Conservation (phyloP, 352 stramenopile genomes). For the Pythium apleroticum region DNA sequence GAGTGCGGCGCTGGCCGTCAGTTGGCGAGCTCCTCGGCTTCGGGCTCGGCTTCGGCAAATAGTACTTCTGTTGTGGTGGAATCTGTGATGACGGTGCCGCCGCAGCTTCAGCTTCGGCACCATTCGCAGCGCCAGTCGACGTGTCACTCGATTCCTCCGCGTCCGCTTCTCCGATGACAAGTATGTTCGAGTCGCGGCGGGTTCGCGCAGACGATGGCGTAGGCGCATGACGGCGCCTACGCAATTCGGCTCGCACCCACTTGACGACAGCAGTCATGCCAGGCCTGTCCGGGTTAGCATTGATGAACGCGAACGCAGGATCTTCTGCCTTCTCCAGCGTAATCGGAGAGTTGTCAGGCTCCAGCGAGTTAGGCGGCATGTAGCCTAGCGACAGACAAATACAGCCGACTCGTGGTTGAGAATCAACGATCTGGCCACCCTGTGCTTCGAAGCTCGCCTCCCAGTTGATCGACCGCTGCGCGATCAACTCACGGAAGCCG, state of each 20-base stretch:
- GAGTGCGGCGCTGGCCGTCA: constrained; percentile 14
- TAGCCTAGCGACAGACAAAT: constrained; percentile 85
- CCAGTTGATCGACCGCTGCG: constrained; percentile 87
- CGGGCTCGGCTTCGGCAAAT: constrained; percentile 69
- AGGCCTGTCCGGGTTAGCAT: constrained; percentile 68
- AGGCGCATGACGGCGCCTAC: constrained; percentile 37
- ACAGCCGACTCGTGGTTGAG: constrained; percentile 81
- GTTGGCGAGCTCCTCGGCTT: constrained; percentile 36
- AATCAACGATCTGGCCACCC: constrained; percentile 84
- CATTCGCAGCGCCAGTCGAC: constrained; percentile 40
- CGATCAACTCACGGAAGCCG: constrained; percentile 77
- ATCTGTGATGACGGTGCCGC: constrained; percentile 25
- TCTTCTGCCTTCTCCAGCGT: constrained; percentile 83
- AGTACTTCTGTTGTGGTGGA: constrained; percentile 74
- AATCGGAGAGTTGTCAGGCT: constrained; percentile 65
- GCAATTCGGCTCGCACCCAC: constrained; percentile 64
- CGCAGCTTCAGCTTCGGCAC: constrained; percentile 3
- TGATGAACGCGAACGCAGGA: constrained; percentile 79
- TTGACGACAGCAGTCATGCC: constrained; percentile 89
- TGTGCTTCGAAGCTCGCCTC: constrained; percentile 82
- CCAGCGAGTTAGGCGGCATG: constrained; percentile 54
- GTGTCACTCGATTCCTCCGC: constrained; percentile 68
- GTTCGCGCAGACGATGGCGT: constrained; percentile 22
- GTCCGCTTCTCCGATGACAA: constrained; percentile 85
- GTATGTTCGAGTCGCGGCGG: constrained; percentile 81